Evolutionary conservation across 1,284 basidiomycete species (phyloP), one percentile per base, ranked within the genome.

Genomic region (Neotropicomus parvogracilis): DNA sequence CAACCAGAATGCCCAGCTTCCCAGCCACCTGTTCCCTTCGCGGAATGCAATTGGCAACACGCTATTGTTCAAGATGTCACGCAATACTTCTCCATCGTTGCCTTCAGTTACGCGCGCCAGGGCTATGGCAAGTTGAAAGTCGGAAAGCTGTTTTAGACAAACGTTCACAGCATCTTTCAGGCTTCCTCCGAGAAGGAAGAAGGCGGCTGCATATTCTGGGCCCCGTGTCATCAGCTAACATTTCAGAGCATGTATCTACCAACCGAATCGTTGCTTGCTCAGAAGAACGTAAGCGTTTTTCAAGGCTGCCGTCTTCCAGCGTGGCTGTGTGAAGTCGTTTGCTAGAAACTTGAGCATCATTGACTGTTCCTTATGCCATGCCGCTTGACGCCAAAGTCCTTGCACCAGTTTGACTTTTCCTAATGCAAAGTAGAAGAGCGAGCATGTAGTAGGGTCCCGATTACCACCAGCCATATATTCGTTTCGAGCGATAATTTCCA

Each of bases 241-340:
- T 40, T 9, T n/a, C 20, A 37, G 10, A 33, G 20, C n/a, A 46
- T 26, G 36, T 17, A 33, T 44, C 14, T 33, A 69, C 83, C 50
- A 48, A 94, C 93, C 88, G 61, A 90, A 97, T n/a, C 94, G 81
- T 54, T 86, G 88, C 70, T 95, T 97, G 63, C 91, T 81, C 51
- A 99, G 68, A 32, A 99, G 72, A 1, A 92, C 92, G 69, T 88
- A 99, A 2, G 97, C 97, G 64, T 99, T 99, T 75, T 99, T 99
- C 52, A 90, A 71, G 1, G 97, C 95, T 0, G 95, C 95, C 13
- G 90, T 92, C 54, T 83, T 83, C 95, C 95, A 98, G 16, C 93
- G 79, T 1, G 84, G 72, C 53, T 87, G 75, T 4, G 77, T 77
- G 61, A 99, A 99, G 68, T 99, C 90, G 61, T 99, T 95, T 28